Base-by-base conservation (phyloP, 2,329 filamentous ascomycete species). In the Pseudogymnoascus sp. region DNA sequence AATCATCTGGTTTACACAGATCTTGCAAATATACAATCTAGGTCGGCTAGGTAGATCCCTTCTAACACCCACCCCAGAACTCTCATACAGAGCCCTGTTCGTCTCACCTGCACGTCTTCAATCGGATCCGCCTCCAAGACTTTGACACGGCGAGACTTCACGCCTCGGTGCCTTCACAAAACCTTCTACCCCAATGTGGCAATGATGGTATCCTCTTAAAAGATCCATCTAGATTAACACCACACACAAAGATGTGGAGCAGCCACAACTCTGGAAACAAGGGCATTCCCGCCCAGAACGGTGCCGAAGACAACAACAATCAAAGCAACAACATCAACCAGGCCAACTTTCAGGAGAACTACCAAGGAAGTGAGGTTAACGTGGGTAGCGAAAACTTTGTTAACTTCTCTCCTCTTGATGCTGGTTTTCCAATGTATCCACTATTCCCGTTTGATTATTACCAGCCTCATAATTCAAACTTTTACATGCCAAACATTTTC, bases 261-360 rank as follows among this genome's bases (percentile, higher is more conserved):
- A 72, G 70, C 47, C 68, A 69, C 64, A 65, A 64, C 11, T 72
- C 69, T 65, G 66, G 66, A 31, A 66, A 60, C 62, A 69, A 72
- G 65, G 65, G 67, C 21, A 65, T 59, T 67, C 72, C 67, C 70
- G 67, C 65, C 64, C 68, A 69, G 67, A 72, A 61, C 14, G 10
- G 60, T 8, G 31, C 16, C 8, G 4, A 13, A 21, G 38, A 31
- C 42, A 40, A 42, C 60, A 29, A n/a, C 37, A 8, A 50, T 31
- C 42, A 40, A 31, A 61, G 16, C 26, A 61, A 44, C 14, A 10
- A 8, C 14, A 10, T 5, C 26, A 61, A 29, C 31, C 19, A 14
- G 60, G 16, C 14, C 8, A 61, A 11, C 7, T n/a, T 24, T 14
- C 35, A 11, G 7, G 19, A n/a, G 11, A 50, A 61, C 31, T 44